phyloP scores from a whole-genome alignment of 2,329 filamentous ascomycete genomes.

The Parascedosporium putredinis region DNA sequence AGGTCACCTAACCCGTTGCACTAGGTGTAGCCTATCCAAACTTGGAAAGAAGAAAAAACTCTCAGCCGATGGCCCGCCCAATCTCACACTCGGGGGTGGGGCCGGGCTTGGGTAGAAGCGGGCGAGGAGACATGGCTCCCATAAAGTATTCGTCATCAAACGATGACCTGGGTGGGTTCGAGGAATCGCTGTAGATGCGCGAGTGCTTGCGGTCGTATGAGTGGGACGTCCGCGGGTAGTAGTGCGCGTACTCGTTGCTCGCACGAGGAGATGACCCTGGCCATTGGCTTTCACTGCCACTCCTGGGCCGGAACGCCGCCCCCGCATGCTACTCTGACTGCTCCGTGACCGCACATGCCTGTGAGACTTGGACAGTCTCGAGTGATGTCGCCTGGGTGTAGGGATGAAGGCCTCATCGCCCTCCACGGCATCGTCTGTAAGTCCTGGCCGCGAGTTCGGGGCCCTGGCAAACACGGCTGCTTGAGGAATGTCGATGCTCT shows the following conservation, averaged over 20 bases:
- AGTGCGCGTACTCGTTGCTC: conserved; percentile 21
- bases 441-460: conserved; percentile 50
- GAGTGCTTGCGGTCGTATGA: conserved; percentile 19
- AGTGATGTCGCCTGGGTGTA: conserved; percentile 39
- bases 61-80: conserved; percentile 44
- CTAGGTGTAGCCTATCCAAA: neutral
- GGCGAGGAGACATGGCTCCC: conserved; percentile 38
- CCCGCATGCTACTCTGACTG: conserved; percentile 34
- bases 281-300: conserved; percentile 2
- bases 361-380: conserved; percentile 39
- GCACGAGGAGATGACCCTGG: conserved; percentile 22
- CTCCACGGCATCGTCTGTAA: conserved; percentile 51
- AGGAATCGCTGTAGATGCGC: conserved; percentile 32
- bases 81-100: conserved; percentile 32
- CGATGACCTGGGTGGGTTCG: conserved; percentile 31
- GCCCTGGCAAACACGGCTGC: conserved; percentile 46
- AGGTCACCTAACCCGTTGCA: neutral
- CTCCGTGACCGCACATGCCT: conserved; percentile 30
- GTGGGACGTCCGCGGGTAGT: conserved; percentile 11
- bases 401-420: conserved; percentile 50
- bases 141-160: conserved; percentile 35
- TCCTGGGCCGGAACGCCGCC: neutral
- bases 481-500: conserved; percentile 34
- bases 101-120: conserved; percentile 21
- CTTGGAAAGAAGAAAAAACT: conserved; percentile 4